Evolutionary conservation across 1,284 basidiomycete genomes (phyloP).

Genomic region (Gymnopus androsaceus): DNA sequence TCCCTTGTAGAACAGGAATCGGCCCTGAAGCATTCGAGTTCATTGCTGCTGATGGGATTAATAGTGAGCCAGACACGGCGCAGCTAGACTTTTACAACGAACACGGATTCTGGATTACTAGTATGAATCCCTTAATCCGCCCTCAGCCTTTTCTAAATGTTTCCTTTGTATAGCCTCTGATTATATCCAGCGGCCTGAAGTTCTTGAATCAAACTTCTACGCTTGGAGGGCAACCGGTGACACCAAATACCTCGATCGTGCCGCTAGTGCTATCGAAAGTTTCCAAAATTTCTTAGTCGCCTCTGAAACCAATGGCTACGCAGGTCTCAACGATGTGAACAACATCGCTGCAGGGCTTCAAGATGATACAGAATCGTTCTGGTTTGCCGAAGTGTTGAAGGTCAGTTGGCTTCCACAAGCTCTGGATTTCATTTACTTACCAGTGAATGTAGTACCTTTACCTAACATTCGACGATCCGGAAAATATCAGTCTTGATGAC

Average conservation of each 20-base stretch:
- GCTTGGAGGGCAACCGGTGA: slow-evolving; percentile 69
- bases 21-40: slow-evolving; percentile 70
- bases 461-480: slow-evolving; percentile 73
- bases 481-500: slow-evolving; percentile 61
- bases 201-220: slow-evolving; percentile 78
- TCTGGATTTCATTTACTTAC: too few relatives aligned
- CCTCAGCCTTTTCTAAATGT: neutral
- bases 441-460: slow-evolving; percentile 27
- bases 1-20: slow-evolving; percentile 64
- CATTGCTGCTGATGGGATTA: slow-evolving; percentile 54
- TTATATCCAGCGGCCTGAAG: slow-evolving; percentile 66
- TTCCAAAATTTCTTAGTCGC: slow-evolving; percentile 34
- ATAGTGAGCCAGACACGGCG: slow-evolving; percentile 29
- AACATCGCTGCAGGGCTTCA: slow-evolving; percentile 36
- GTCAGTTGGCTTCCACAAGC: slow-evolving; percentile 24
- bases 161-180: slow-evolving; percentile 25
- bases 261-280: slow-evolving; percentile 44
- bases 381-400: slow-evolving; percentile 77
- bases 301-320: slow-evolving; percentile 13
- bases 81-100: slow-evolving; percentile 51
- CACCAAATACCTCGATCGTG: slow-evolving; percentile 51
- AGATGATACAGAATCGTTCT: slow-evolving; percentile 72
- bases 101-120: slow-evolving; percentile 66
- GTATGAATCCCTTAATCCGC: neutral
- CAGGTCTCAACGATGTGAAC: slow-evolving; percentile 41